Evolutionary conservation across 805 yeast genomes (phyloP), one percentile per base, ranked within the genome.

Genomic region (Pichia deserticola): DNA sequence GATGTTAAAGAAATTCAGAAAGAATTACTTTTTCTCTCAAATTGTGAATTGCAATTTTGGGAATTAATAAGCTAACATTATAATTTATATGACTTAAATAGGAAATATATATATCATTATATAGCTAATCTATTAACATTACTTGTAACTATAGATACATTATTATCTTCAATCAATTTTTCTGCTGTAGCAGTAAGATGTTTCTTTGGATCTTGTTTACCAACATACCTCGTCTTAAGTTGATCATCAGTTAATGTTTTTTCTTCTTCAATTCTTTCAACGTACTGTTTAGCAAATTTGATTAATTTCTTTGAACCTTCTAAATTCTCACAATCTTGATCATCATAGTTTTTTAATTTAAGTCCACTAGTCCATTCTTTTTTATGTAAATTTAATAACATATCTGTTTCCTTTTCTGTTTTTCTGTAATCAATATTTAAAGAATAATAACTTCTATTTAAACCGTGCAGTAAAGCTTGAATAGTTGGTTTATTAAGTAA

Each of bases 171-270:
- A 59, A 95, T 79, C 47, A 88, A 74, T 53, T 75, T 73, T 57
- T 88, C 95, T 10, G 96, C 95, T 0, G 95, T 86, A 55, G 88
- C 97, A 44, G 84, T 78, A 60, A 93, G 75, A 72, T 93, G 99
- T 73, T 92, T 93, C 81, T 95, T 93, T 40, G 99, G 99, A 68
- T 93, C 99, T 70, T 92, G 97, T 66, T 89, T 90, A 60, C 99
- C 99, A 36, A 93, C 97, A 63, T 92, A 95, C 65, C 99, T 82
- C 7, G 97, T 92, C 68, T 88, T 89, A 58, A 92, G 77, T 67
- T 90, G 93, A 39, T 88, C 96, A 60, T 86, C 95, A 42, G 81
- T 73, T 57, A 93, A 73, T 56, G 87, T 96, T 65, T 85, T 86
- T 66, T 93, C 99, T 68, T 95, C 98, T 58, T 84, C 78, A 46